phyloP scores from a whole-genome alignment of 768 basidiomycete species.

The Suillus sp. region DNA sequence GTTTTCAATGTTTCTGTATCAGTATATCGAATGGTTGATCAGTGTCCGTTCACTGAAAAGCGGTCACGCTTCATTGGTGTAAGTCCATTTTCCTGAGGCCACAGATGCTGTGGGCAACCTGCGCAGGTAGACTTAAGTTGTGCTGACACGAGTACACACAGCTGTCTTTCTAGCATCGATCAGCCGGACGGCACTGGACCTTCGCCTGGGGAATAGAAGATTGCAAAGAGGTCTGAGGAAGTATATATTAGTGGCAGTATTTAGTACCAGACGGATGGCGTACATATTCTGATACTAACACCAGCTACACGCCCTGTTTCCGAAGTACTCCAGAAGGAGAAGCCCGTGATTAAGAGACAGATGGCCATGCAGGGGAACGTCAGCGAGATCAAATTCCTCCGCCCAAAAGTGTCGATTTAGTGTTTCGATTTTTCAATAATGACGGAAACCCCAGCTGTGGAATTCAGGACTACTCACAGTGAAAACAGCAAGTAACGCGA shows the following conservation, averaged over 20 bases:
- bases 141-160: too few species aligned
- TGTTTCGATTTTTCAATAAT: slow-evolving; percentile 26
- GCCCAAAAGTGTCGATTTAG: slow-evolving; percentile 73
- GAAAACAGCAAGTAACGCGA: slow-evolving; percentile 67
- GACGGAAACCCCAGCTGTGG: slow-evolving; percentile 14
- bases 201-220: slow-evolving; percentile 83
- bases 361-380: slow-evolving; percentile 85
- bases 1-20: too few species aligned
- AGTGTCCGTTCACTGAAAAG: too few species aligned
- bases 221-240: slow-evolving; percentile 47
- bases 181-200: too few species aligned
- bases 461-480: slow-evolving; percentile 39
- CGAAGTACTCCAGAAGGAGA: slow-evolving; percentile 52
- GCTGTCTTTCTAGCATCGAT: too few species aligned
- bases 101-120: too few species aligned
- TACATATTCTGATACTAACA: slow-evolving; percentile 53
- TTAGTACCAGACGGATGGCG: not conserved
- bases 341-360: slow-evolving; percentile 73
- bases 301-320: slow-evolving; percentile 44
- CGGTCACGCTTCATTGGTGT: too few species aligned
- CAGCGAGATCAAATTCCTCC: slow-evolving; percentile 72
- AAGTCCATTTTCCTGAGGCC: too few species aligned
- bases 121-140: too few species aligned
- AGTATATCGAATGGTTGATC: too few species aligned
- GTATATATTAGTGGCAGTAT: slow-evolving; percentile 14